Evolutionary conservation across 768 basidiomycete species (phyloP).

Genomic region (Candolleomyces efflorescens): DNA sequence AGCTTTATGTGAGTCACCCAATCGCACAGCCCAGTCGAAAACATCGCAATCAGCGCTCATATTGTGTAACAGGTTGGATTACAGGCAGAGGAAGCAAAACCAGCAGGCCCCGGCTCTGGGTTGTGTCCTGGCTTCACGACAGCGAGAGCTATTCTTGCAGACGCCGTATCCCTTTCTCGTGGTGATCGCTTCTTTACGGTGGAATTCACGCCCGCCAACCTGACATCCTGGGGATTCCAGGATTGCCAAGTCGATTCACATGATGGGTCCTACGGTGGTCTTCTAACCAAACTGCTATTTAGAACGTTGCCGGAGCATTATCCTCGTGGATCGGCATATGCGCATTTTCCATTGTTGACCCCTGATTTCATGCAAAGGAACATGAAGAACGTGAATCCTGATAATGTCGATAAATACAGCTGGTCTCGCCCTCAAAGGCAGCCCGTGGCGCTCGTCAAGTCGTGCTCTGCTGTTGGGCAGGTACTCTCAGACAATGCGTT

Average conservation of each 20-base stretch:
- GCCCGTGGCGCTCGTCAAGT: constrained; percentile 23
- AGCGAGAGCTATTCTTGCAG: constrained; percentile 78
- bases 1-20: constrained; percentile 55
- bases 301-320: constrained; percentile 68
- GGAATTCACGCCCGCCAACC: constrained; percentile 76
- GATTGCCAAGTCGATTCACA: constrained; percentile 60
- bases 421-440: constrained; percentile 43
- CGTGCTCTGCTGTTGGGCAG: constrained; percentile 27
- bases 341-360: constrained; percentile 77
- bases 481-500: constrained; percentile 29
- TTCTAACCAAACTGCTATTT: constrained; percentile 71
- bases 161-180: constrained; percentile 70
- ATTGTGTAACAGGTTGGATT: constrained; percentile 45
- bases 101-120: constrained; percentile 62
- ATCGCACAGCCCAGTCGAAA: neutral
- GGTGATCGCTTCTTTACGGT: constrained; percentile 79
- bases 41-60: neutral
- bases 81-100: constrained; percentile 71
- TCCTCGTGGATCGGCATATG: constrained; percentile 59
- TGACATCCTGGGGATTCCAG: constrained; percentile 77
- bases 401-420: constrained; percentile 41
- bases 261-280: constrained; percentile 74
- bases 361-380: constrained; percentile 45
- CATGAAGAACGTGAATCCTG: constrained; percentile 28
- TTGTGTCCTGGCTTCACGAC: constrained; percentile 82